Evolutionary conservation across 192 early-diverging fungal species (phyloP).

Genomic region (Entomortierella lignicola): DNA sequence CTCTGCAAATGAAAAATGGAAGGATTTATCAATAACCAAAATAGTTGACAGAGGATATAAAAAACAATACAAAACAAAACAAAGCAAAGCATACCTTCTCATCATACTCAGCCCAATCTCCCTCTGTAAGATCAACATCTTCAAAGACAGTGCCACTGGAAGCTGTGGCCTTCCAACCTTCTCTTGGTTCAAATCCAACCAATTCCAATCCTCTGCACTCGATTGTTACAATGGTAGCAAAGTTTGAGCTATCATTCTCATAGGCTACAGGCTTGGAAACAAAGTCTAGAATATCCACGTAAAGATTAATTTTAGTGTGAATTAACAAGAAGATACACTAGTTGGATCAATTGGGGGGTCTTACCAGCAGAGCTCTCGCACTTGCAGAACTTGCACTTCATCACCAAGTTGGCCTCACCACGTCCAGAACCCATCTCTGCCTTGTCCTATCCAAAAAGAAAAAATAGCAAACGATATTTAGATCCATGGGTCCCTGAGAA

Average conservation of each 20-base stretch:
- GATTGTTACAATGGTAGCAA: conserved; percentile 71
- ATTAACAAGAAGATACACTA: neutral
- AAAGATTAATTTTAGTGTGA: neutral
- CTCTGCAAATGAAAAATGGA: conserved; percentile 46
- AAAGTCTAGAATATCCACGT: conserved; percentile 28
- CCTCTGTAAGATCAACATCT: conserved; percentile 83
- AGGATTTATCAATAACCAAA: too few species aligned
- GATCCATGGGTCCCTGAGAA: too few species aligned
- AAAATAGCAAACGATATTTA: too few species aligned
- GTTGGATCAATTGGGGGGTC: neutral
- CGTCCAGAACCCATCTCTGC: conserved; percentile 76
- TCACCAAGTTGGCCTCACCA: conserved; percentile 87
- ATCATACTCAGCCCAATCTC: conserved; percentile 93
- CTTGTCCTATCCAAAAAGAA: conserved; percentile 54
- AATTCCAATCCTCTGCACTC: conserved; percentile 90
- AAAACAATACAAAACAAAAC: neutral
- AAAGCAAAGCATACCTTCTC: conserved; percentile 68
- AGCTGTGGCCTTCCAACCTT: conserved; percentile 78
- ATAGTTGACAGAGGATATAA: too few species aligned
- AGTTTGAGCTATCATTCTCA: conserved; percentile 66
- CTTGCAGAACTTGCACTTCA: conserved; percentile 93
- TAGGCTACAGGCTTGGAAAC: conserved; percentile 63
- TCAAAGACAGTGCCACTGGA: conserved; percentile 76
- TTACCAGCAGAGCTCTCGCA: conserved; percentile 74
- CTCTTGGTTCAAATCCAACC: conserved; percentile 77